Conservation (phyloP, 2,329 filamentous ascomycete species). For the Fusarium scirpi region DNA sequence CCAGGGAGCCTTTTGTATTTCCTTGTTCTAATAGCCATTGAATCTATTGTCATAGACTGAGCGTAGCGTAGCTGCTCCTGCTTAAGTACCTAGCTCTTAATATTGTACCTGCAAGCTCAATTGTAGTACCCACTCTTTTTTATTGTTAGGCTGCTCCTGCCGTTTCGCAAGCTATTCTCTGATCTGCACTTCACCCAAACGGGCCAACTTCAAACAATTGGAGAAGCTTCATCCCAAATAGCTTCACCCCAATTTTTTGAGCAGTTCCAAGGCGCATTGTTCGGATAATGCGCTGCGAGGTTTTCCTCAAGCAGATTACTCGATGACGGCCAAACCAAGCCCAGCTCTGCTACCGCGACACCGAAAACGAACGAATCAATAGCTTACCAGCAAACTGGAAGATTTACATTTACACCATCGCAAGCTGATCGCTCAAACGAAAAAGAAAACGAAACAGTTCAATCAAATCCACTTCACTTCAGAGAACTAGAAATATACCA, state of each 20-base stretch:
- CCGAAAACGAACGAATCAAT: conserved; percentile 38
- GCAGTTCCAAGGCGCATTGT: conserved; percentile 28
- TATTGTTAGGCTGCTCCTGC: conserved; percentile 14
- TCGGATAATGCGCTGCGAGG: conserved; percentile 49
- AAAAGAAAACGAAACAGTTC: not conserved
- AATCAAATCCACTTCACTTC: not conserved
- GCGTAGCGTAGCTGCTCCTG: not conserved
- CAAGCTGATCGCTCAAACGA: conserved; percentile 4
- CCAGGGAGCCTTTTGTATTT: not conserved
- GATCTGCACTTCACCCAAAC: conserved; percentile 28
- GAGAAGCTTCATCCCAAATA: conserved; percentile 19
- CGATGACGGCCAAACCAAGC: conserved; percentile 49
- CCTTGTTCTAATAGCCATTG: not conserved
- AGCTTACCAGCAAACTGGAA: conserved; percentile 16
- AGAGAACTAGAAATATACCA: not conserved
- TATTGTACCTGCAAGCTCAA: not conserved
- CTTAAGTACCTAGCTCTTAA: too few relatives aligned
- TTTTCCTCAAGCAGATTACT: conserved; percentile 26
- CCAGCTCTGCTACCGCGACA: conserved; percentile 42
- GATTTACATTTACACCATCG: not conserved
- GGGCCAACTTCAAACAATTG: conserved; percentile 16
- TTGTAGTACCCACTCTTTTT: conserved; percentile 27
- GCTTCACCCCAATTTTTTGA: conserved; percentile 3
- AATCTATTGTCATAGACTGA: not conserved
- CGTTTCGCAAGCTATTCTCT: conserved; percentile 26